Conservation (phyloP, 139 green algal species). For the Mesotaenium endlicherianum region DNA sequence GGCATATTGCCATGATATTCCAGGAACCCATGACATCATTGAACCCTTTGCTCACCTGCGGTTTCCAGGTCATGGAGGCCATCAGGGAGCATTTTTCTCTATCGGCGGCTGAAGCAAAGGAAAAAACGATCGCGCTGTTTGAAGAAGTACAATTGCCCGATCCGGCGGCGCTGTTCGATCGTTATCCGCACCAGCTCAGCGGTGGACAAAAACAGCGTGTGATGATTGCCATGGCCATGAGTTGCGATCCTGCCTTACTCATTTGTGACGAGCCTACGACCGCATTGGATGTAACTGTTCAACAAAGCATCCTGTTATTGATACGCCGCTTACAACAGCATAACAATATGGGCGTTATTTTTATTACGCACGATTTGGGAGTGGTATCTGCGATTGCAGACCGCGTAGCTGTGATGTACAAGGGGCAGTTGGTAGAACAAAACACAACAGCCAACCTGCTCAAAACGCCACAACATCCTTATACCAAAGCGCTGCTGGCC, state of each 20-base stretch:
- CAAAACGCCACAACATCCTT: not conserved
- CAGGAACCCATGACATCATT: not conserved
- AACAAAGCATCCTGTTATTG: slow-evolving; percentile 1
- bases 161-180: not conserved
- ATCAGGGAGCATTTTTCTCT: not conserved
- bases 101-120: not conserved
- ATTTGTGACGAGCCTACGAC: slow-evolving; percentile 35
- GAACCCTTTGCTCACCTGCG: not conserved
- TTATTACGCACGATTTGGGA: not conserved
- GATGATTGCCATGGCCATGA: slow-evolving; percentile 31
- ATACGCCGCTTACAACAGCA: not conserved
- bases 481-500: not conserved
- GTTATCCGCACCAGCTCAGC: slow-evolving; percentile 17
- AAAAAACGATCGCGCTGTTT: not conserved
- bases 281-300: slow-evolving; percentile 26
- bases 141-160: not conserved
- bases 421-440: not conserved
- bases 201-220: slow-evolving; percentile 17
- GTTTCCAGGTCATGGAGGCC: not conserved
- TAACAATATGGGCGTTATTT: not conserved
- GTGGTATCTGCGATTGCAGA: too few relatives aligned
- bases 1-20: not conserved
- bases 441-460: not conserved
- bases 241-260: not conserved
- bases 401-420: not conserved